Base-by-base conservation (phyloP, 1,139 yeast species). In the Yarrowia galli region DNA sequence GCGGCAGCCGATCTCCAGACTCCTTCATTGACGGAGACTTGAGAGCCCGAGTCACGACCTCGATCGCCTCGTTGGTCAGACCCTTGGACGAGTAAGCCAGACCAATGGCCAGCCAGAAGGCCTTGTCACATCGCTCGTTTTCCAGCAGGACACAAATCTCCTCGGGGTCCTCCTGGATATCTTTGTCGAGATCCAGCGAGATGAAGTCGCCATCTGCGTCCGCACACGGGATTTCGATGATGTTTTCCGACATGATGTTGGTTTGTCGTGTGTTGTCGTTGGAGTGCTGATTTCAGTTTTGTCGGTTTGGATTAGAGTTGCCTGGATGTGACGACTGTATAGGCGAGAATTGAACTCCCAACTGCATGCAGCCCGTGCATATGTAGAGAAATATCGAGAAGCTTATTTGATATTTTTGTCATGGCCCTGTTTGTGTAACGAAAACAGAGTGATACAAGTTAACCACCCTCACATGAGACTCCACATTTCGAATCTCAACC, bases 61-160 rank as follows among this genome's bases (percentile, higher is more conserved):
- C 85, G 67, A 84, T 78, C 7, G 97, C 91, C 68, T 89, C 93
- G 9, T 81, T 82, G 13, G 85, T 74, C 73, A 85, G 85, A 8
- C 85, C 85, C 67, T 83, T 84, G 68, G 86, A 83, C 45, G 90
- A 88, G 77, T 93, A 95, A 0, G 96, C 97, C 68, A 87, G 81
- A 71, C 97, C 95, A 69, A 92, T 87, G 18, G 89, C 84, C 25
- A 91, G 79, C 99, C 99, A 95, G 79, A 87, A 91, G 75, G 88
- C 87, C 67, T 85, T 82, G 42, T 86, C 87, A 70, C 96, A 89
- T 69, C 84, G 85, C 78, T 92, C 98, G 71, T 90, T 91, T 70
- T 89, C 89, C 72, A 95, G 81, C 71, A 95, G 84, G 48, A 86
- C 85, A 72, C 90, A 88, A 72, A 95, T 82, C 75, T 95, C 98